Evolutionary conservation across 345 rosid genomes (phyloP), one percentile per base, ranked within the genome.

Genomic region (Draba incana): DNA sequence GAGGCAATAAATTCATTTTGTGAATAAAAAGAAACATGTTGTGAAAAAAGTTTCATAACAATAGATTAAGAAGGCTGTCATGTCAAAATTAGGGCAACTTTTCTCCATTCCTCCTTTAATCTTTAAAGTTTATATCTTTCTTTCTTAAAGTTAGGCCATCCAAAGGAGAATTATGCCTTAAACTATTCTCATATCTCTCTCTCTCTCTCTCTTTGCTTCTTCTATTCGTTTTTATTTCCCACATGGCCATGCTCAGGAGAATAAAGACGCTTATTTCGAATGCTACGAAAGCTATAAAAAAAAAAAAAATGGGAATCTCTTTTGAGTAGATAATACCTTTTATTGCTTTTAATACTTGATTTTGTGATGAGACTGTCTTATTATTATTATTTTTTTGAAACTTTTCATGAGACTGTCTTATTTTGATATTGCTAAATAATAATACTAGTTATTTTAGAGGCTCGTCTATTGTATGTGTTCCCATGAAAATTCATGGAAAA

Each of bases 51-150:
- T 35, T 68, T 69, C 54, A 47, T 49, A 47, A 62, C 61, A 68
- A 55, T 62, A 55, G 60, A 75, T 62, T 75, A 75, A 75, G 70
- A 75, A 62, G 66, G 66, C 55, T 68, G 74, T 68, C 78, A 68
- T 68, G 74, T 68, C 78, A 75, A 75, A 75, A 69, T 62, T 75
- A 75, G 70, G 78, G 68, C 61, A 75, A 56, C 78, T 75, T 75
- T 62, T 56, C 70, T 67, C 69, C 66, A 53, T 75, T 68, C 48
- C 55, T 48, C 38, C 78, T 75, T 75, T 75, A 62, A 68, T 68
- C 74, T 41, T 47, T 68, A 62, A 62, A 68, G 74, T 48, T 68
- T 55, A 61, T 75, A 54, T 68, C 65, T 68, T 68, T 56, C 59
- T 75, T 75, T 68, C 69, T 54, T 68, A 68, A 75, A 75, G 78